Evolutionary conservation across 352 stramenopile species (phyloP), one percentile per base, ranked within the genome.

Genomic region (Phytophthora fragariae): DNA sequence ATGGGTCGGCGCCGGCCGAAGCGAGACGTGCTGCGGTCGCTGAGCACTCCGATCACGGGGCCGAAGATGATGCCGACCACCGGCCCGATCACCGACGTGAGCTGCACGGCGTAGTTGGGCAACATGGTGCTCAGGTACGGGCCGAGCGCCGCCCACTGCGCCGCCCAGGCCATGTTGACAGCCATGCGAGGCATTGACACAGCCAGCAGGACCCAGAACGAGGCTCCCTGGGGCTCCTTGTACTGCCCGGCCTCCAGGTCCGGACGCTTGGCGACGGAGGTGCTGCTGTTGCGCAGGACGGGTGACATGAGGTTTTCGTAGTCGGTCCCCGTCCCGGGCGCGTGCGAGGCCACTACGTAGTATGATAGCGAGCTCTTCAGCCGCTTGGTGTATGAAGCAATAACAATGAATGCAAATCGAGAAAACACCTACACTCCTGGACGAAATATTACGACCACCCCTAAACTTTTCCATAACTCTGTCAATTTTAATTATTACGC

Each of bases 111-210:
- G 47, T 74, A 85, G 39, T 75, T 72, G 39, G 79, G 75, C 44
- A 86, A 57, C 53, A 89, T 76, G 0, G 75, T 84, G n/a, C 75
- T 68, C 5, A 89, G 65, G 39, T 87, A 84, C 10, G 82, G 82
- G 5, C 76, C 74, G 15, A 89, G 61, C 11, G 79, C 82, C 1
- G 79, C 79, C 79, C 80, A 89, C 49, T 89, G 79, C 2, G 82
- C 79, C 1, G 82, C 64, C 82, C 79, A 89, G 0, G 82, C 82
- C 79, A 89, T 87, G 24, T 85, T 76, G 59, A 89, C 83, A 5
- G 79, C 76, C 75, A 89, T 79, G 19, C 77, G 77, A 0, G 79
- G 82, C 49, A 84, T 70, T 10, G 79, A 89, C 21, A 88, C 69
- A 0, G 79, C 65, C 60, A 89, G 46, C 39, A 89, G 71, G 41